Percentiles rank a stretch among this genome's conserved stretches.
These are phyloP conservation scores for Cyclospora cayetanensis DNA, from an alignment of 169 alveolate species.

Conservation along the genomic window DNA sequence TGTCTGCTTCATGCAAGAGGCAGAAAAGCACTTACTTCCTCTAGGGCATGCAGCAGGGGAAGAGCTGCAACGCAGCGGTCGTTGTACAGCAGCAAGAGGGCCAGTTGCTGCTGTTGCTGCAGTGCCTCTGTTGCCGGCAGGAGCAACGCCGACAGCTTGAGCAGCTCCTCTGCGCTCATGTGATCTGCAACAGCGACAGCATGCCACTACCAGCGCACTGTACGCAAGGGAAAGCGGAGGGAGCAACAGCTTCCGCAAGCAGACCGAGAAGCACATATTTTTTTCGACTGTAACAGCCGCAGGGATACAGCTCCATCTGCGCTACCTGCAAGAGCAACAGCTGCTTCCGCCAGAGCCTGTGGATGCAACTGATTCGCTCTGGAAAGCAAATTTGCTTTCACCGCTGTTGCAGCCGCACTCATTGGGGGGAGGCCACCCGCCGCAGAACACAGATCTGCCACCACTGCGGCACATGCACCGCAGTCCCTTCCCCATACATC, in stretches of 20 bases:
- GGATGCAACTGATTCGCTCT: neutral
- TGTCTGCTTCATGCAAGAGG: neutral
- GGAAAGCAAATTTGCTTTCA: neutral
- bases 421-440: neutral
- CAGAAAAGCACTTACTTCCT: neutral
- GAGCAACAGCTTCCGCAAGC: neutral
- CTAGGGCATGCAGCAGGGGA: neutral
- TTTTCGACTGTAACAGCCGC: neutral
- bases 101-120: constrained; percentile 22
- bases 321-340: neutral
- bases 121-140: neutral
- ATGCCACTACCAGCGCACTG: neutral
- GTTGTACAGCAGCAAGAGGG: constrained; percentile 21
- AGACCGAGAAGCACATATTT: neutral
- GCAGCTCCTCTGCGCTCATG: constrained; percentile 13
- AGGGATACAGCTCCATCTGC: neutral
- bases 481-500: neutral
- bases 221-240: neutral
- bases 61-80: constrained; percentile 8
- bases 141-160: neutral
- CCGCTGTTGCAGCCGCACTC: neutral
- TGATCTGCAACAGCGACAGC: neutral
- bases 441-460: neutral
- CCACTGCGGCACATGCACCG: neutral
- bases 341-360: neutral